phyloP scores from a whole-genome alignment of 345 rosid species.

The Sonneratia alba region DNA sequence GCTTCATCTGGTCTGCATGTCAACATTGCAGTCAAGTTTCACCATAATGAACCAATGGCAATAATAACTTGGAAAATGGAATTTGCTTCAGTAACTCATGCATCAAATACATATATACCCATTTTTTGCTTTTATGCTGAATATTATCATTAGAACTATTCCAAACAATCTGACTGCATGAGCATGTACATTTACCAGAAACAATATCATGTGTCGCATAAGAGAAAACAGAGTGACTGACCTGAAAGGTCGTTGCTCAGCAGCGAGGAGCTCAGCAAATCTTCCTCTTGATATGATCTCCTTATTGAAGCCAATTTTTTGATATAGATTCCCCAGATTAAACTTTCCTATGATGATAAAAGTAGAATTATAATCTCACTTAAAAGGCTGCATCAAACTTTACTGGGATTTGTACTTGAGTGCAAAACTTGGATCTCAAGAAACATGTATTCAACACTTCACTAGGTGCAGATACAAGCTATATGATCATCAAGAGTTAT shows the following conservation, averaged over 20 bases:
- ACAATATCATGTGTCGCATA: background rate
- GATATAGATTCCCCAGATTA: slow-evolving; percentile 73
- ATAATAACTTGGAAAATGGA: background rate
- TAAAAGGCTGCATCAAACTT: background rate
- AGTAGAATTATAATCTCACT: background rate
- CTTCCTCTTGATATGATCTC: slow-evolving; percentile 89
- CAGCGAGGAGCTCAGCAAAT: slow-evolving; percentile 80
- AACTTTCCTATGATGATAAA: slow-evolving; percentile 50
- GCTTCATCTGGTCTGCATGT: slow-evolving; percentile 80
- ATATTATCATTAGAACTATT: background rate
- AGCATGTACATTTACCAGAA: background rate
- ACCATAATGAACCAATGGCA: slow-evolving; percentile 3
- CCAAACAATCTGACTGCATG: background rate
- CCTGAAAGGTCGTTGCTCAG: slow-evolving; percentile 89
- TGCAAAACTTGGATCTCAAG: background rate
- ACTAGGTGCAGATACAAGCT: background rate
- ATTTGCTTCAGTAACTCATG: background rate
- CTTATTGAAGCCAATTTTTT: slow-evolving; percentile 84
- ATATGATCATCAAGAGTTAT: background rate
- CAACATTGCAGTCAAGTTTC: slow-evolving; percentile 7
- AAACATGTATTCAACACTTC: background rate
- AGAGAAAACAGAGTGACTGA: slow-evolving; percentile 9
- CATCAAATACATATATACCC: background rate
- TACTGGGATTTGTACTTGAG: background rate
- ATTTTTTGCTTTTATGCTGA: background rate